Base-by-base conservation (phyloP, 106 monocot genomes). In the Triglochin maritima region DNA sequence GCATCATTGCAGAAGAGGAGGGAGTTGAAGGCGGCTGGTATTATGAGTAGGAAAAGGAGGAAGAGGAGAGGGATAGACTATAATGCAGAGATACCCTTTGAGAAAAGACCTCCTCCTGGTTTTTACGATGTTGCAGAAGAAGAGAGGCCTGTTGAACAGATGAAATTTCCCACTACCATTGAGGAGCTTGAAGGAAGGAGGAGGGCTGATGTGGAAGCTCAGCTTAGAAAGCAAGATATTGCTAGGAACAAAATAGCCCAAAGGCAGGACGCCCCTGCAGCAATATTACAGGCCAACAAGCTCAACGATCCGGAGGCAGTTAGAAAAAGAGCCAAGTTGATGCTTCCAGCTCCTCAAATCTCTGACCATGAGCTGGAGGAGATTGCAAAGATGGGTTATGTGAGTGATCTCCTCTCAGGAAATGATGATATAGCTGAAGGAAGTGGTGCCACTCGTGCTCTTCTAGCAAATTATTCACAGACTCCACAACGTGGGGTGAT, bases 11-110 rank as follows among this genome's bases (percentile, higher is more conserved):
- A 96, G 51, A 96, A 96, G 71, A 83, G 96, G 61, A 79, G 96
- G 65, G 96, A 96, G 60, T 68, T 96, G 76, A 96, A 96, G 74
- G 96, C 96, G 15, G 96, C 96, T 70, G 96, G 96, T 11, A 96
- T 96, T 72, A 63, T 85, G 29, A 96, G 57, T 43, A 87, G 87
- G 67, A 75, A 78, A 68, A 96, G 80, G 76, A 83, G 90, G 72
- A 96, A 91, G 67, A 96, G 96, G 54, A 87, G 76, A 66, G 96
- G 96, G 17, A 96, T 96, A 44, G 96, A 96, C 68, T 96, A 96
- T 65, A 96, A 96, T 84, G 79, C 87, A 29, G 96, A 96, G 73
- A 96, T 96, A 68, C 96, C 96, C 11, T 96, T 96, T 82, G 90
- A 96, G 74, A 96, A 96, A 74, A 81, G 91, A 48, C 96, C 96